phyloP scores from a whole-genome alignment of 2,329 filamentous ascomycete species.

The Apiospora koreana region DNA sequence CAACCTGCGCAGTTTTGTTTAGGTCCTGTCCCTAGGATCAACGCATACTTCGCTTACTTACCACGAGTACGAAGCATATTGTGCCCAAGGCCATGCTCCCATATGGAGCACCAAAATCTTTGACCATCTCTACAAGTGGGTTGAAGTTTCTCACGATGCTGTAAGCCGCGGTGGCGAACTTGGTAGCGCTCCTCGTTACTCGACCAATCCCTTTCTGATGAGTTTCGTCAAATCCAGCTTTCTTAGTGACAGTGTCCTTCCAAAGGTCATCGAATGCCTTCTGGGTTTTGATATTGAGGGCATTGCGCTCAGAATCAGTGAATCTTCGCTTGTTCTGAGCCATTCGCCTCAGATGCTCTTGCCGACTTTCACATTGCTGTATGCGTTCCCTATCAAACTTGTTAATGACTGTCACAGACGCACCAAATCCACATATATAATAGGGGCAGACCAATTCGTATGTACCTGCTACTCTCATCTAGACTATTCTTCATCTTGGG shows the following conservation, averaged over 20 bases:
- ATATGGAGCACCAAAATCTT: neutral
- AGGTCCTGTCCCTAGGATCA: neutral
- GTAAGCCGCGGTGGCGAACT: neutral
- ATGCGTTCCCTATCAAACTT: neutral
- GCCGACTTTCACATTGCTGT: neutral
- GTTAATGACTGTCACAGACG: neutral
- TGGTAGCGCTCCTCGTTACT: neutral
- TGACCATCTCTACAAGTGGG: conserved; percentile 4
- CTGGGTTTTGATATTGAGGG: neutral
- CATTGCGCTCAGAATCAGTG: neutral
- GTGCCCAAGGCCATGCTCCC: neutral
- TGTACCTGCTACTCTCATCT: neutral
- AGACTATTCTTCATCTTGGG: neutral
- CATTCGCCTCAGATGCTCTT: neutral
- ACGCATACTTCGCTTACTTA: neutral
- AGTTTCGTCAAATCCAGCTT: neutral
- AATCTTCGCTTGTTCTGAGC: neutral
- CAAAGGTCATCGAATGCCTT: neutral
- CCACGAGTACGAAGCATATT: neutral
- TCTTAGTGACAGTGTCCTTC: neutral
- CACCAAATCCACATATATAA: neutral
- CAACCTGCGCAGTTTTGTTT: neutral
- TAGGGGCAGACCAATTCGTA: neutral
- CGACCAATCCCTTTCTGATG: neutral
- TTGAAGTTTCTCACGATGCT: neutral